Evolutionary conservation across 2,329 filamentous ascomycete genomes (phyloP).

Genomic region (Beauveria rudraprayagi): DNA sequence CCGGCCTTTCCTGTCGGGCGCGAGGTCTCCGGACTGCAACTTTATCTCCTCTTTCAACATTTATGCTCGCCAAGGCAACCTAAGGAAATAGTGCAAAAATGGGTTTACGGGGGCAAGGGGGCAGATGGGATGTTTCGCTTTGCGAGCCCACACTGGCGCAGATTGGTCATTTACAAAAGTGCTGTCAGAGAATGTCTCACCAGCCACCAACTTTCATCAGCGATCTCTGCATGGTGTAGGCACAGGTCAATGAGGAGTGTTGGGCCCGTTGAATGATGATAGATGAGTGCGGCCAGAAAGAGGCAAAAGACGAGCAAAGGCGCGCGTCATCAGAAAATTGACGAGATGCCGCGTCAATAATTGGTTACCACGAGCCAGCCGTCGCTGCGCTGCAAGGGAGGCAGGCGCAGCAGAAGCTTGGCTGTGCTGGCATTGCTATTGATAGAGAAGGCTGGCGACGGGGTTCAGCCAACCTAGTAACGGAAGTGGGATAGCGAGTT

Average conservation of each 20-base stretch:
- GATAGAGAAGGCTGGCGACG: not conserved
- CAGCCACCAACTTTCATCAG: not conserved
- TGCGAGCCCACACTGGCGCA: not conserved
- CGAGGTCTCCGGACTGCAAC: not conserved
- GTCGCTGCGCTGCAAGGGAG: not conserved
- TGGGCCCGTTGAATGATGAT: not conserved
- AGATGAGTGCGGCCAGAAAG: too few species aligned
- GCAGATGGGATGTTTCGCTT: not conserved
- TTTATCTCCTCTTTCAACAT: not conserved
- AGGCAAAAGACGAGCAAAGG: not conserved
- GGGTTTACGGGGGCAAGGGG: not conserved
- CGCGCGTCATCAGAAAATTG: not conserved
- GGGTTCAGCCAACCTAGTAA: not conserved
- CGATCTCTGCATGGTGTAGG: not conserved
- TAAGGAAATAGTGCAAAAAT: not conserved
- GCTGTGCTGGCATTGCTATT: not conserved
- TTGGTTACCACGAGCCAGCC: not conserved
- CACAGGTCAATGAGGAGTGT: not conserved
- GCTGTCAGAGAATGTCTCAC: slow-evolving; percentile 6
- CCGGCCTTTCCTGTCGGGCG: not conserved
- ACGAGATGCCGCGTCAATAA: not conserved
- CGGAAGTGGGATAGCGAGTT: not conserved
- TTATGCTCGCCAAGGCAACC: not conserved
- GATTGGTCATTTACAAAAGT: not conserved
- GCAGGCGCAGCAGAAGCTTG: not conserved